Percentiles rank a stretch among this genome's conserved stretches.
These are phyloP conservation scores for Lactifluus subvellereus DNA, from an alignment of 768 basidiomycete genomes.

Conservation along the genomic window DNA sequence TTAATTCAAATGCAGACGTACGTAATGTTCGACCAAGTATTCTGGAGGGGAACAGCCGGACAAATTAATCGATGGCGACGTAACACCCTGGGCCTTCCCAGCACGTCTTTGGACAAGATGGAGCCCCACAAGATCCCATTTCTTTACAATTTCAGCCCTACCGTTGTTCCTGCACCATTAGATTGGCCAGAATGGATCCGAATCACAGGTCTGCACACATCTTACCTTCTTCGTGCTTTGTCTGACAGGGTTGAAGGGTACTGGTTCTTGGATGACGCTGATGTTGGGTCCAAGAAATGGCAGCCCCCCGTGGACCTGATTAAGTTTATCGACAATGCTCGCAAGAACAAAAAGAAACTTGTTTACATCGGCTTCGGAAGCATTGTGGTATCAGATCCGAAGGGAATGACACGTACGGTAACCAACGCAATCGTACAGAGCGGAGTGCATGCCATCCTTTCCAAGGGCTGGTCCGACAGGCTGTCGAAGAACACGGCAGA, in stretches of 20 bases:
- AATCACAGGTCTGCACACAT: conserved; percentile 56
- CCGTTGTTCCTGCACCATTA: conserved; percentile 84
- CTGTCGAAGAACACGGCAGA: conserved; percentile 57
- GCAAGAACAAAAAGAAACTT: conserved; percentile 71
- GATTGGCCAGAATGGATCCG: conserved; percentile 99
- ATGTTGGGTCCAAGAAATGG: conserved; percentile 88
- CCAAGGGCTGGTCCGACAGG: conserved; percentile 97
- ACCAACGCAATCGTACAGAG: conserved; percentile 83
- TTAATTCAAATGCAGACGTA: conserved; percentile 53
- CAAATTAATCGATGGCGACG: conserved; percentile 95
- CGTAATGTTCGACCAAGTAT: conserved; percentile 96
- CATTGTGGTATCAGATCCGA: conserved; percentile 94
- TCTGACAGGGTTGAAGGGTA: conserved; percentile 52
- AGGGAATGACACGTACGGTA: conserved; percentile 85
- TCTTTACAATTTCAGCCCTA: conserved; percentile 94
- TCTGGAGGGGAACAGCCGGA: conserved; percentile 91
- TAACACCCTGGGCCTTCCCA: conserved; percentile 63
- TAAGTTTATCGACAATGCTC: conserved; percentile 77
- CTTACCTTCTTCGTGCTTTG: neutral
- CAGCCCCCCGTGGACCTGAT: conserved; percentile 73
- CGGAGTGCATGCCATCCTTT: conserved; percentile 87
- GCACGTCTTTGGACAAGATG: conserved; percentile 90
- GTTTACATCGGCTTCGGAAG: conserved; percentile 98
- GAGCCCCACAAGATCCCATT: conserved; percentile 98
- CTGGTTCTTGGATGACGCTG: conserved; percentile 94